phyloP scores from a whole-genome alignment of 2,329 filamentous ascomycete species.

The Beauveria australis region DNA sequence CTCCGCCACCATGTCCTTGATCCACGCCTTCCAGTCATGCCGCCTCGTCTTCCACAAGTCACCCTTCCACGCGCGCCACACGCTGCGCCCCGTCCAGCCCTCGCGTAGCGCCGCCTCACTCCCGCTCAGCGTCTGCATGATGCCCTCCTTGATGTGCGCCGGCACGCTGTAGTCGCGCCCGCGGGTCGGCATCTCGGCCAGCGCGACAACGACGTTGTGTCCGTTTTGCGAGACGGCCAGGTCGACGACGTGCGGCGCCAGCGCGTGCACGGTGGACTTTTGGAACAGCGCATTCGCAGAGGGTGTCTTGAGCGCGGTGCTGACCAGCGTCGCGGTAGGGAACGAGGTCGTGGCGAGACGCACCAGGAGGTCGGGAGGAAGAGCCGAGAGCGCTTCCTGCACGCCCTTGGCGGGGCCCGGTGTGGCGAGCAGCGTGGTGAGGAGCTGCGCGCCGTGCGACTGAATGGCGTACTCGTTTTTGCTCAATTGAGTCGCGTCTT shows the following conservation, averaged over 20 bases:
- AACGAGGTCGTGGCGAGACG: conserved; percentile 53
- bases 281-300: conserved; percentile 45
- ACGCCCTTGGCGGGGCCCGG: conserved; percentile 65
- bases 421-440: conserved; percentile 69
- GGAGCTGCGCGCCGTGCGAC: conserved; percentile 72
- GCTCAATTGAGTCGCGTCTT: conserved; percentile 29
- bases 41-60: conserved; percentile 47
- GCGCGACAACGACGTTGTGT: conserved; percentile 41
- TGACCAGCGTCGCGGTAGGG: conserved; percentile 41
- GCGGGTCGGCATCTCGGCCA: conserved; percentile 42
- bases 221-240: conserved; percentile 43
- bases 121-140: conserved; percentile 41
- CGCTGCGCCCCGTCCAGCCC: conserved; percentile 45
- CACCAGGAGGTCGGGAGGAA: conserved; percentile 47
- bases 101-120: conserved; percentile 43
- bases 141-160: conserved; percentile 49
- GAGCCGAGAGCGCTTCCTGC: conserved; percentile 60
- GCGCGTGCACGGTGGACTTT: conserved; percentile 42
- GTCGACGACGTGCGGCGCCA: conserved; percentile 36
- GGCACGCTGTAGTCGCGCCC: conserved; percentile 41
- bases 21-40: conserved; percentile 49
- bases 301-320: conserved; percentile 40
- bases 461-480: conserved; percentile 51
- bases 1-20: conserved; percentile 37
- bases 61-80: conserved; percentile 51